Evolutionary conservation across 257 asterid genomes (phyloP), one percentile per base, ranked within the genome.

Genomic region (Capsicum rhomboideum): DNA sequence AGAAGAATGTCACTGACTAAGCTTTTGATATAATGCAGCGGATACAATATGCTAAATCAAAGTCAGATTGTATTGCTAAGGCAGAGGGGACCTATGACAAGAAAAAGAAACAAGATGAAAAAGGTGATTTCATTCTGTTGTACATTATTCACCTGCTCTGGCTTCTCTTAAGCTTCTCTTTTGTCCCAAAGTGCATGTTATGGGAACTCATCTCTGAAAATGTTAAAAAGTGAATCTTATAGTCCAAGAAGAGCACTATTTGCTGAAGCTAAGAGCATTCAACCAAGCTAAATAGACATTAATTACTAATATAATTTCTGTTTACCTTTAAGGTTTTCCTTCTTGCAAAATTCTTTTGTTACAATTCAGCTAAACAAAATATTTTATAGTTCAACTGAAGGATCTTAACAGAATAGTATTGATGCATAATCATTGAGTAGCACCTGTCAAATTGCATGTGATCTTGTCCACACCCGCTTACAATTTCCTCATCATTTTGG

Each of bases 61-160:
- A 95, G 87, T 95, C 98, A 84, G 98, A 95, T 87, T 93, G 97
- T 87, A 92, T 97, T 85, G 98, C 98, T 84, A 97, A 93, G 91
- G 99, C 99, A 18, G 98, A 97, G 90, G 98, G 97, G 40, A 93
- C 99, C 78, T 97, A 87, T 91, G 99, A 97, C 93, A 97, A 93
- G 96, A 93, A 93, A 91, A 95, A 92, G 97, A 97, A 96, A 90
- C 97, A 84, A 89, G 99, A 97, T 86, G 99, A 97, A 87, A 97
- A 92, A 92, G 98, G 99, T 95, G 74, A 86, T 23, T 63, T 52
- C 55, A 78, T 85, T 84, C 44, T 64, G 28, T 58, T 61, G 58
- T 75, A 29, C 20, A 66, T 31, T 34, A 21, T 66, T 78, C 80
- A n/a, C 21, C 37, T 54, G 28, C 64, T 21, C 42, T 44, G 49